A percentile compares a stretch with the other conserved stretches of the same genome.
phyloP scores from a whole-genome alignment of 2,329 filamentous ascomycete genomes.

The Polytolypa hystricis region DNA sequence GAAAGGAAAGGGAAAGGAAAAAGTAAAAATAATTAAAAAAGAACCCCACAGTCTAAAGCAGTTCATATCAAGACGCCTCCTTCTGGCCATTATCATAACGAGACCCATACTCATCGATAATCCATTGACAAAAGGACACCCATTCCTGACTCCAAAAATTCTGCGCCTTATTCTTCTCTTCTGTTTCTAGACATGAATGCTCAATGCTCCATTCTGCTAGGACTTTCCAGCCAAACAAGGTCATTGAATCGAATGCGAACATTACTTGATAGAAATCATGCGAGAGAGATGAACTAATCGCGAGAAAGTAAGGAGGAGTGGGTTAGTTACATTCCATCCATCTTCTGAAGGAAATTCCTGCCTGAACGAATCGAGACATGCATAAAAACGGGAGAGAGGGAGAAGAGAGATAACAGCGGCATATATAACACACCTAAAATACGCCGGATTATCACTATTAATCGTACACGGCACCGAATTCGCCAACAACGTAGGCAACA shows the following conservation, averaged over 20 bases:
- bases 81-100: too few relatives aligned
- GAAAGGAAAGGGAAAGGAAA: too few relatives aligned
- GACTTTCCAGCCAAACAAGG: constrained; percentile 2
- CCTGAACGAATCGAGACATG: too few relatives aligned
- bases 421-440: constrained; percentile 3
- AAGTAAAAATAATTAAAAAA: too few relatives aligned
- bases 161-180: constrained; percentile 27
- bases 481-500: constrained; percentile 46
- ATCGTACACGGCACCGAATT: constrained; percentile 9
- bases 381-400: background rate
- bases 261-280: constrained; percentile 5
- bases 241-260: constrained; percentile 1
- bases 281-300: constrained; percentile 3
- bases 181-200: constrained; percentile 3
- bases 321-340: too few relatives aligned
- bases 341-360: too few relatives aligned
- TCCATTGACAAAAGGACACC: constrained; percentile 83
- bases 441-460: constrained; percentile 6
- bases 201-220: constrained; percentile 6
- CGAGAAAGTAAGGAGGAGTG: background rate
- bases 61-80: too few relatives aligned
- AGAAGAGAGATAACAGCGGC: background rate
- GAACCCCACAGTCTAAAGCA: too few relatives aligned
- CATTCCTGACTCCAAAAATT: constrained; percentile 71
- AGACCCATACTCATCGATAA: constrained; percentile 61